Percentiles rank a stretch among this genome's conserved stretches.
Evolutionary conservation across 73 alveolate species (phyloP).

Genomic region (Paraurostyla sp.): DNA sequence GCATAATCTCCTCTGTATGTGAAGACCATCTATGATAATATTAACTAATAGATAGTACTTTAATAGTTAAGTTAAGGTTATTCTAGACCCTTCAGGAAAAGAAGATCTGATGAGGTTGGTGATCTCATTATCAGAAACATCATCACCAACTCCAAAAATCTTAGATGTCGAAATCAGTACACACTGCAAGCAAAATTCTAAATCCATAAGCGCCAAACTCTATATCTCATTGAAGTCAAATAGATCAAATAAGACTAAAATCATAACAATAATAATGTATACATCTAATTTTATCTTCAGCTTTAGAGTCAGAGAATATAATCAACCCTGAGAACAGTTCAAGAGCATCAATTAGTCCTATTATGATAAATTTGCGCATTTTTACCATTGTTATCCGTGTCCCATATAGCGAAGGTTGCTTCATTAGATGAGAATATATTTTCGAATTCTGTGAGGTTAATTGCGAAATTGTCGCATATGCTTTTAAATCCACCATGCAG

Average conservation of each 20-base stretch:
- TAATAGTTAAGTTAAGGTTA: slow-evolving; percentile 72
- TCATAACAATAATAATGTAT: not conserved
- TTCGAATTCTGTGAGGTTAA: slow-evolving; percentile 95
- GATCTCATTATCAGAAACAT: slow-evolving; percentile 80
- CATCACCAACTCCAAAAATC: slow-evolving; percentile 83
- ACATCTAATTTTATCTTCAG: slow-evolving; percentile 96
- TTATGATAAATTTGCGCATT: not conserved
- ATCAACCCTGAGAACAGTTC: slow-evolving; percentile 97
- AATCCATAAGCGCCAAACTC: slow-evolving; percentile 89
- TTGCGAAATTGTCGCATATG: slow-evolving; percentile 95
- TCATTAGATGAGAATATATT: slow-evolving; percentile 92
- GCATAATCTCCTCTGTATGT: slow-evolving; percentile 80
- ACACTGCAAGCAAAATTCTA: slow-evolving; percentile 92
- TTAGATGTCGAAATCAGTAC: slow-evolving; percentile 94
- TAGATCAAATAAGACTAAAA: slow-evolving; percentile 90
- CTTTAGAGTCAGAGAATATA: slow-evolving; percentile 94
- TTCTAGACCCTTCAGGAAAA: slow-evolving; percentile 79
- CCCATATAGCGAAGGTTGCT: slow-evolving; percentile 95
- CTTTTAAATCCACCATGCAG: slow-evolving; percentile 95
- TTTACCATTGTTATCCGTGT: slow-evolving; percentile 95
- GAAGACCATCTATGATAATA: slow-evolving; percentile 66
- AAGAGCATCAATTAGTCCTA: slow-evolving; percentile 91
- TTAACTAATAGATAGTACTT: slow-evolving; percentile 49
- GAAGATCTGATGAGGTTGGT: slow-evolving; percentile 78
- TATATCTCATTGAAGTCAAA: slow-evolving; percentile 97